A percentile compares a stretch with the other conserved stretches of the same genome.
These are phyloP conservation scores for Torrubiella hemipterigena DNA, from an alignment of 2,329 filamentous ascomycete genomes.

Conservation along the genomic window DNA sequence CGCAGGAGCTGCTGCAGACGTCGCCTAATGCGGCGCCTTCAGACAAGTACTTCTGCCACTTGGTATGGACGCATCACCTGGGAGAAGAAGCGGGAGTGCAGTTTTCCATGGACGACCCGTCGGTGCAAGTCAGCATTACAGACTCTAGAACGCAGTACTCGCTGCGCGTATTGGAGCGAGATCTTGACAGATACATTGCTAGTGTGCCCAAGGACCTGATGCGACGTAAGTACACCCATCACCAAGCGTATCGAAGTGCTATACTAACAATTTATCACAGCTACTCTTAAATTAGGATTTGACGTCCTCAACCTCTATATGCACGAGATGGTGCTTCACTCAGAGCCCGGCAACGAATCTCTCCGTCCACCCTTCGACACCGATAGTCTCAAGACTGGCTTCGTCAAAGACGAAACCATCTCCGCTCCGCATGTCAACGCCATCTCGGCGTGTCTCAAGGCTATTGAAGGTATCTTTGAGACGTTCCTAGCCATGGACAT, in stretches of 20 bases:
- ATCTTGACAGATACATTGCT: conserved; percentile 47
- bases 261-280: conserved; percentile 22
- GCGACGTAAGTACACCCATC: conserved; percentile 35
- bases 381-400: conserved; percentile 29
- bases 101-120: conserved; percentile 55
- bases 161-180: conserved; percentile 51
- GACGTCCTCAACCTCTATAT: conserved; percentile 59
- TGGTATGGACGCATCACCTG: conserved; percentile 48
- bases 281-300: conserved; percentile 51
- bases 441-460: conserved; percentile 52
- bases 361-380: conserved; percentile 33
- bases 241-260: neutral
- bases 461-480: conserved; percentile 55
- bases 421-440: conserved; percentile 49
- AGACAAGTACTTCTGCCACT: conserved; percentile 45
- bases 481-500: conserved; percentile 51
- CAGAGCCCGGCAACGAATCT: conserved; percentile 46
- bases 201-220: conserved; percentile 40
- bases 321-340: conserved; percentile 63
- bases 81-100: conserved; percentile 57
- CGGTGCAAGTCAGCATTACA: conserved; percentile 38
- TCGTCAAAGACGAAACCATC: conserved; percentile 26
- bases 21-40: conserved; percentile 42
- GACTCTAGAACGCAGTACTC: conserved; percentile 54
- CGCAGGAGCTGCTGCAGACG: conserved; percentile 40